Base-by-base conservation (phyloP, 2,329 filamentous ascomycete species). In the Eurotiales sp. region DNA sequence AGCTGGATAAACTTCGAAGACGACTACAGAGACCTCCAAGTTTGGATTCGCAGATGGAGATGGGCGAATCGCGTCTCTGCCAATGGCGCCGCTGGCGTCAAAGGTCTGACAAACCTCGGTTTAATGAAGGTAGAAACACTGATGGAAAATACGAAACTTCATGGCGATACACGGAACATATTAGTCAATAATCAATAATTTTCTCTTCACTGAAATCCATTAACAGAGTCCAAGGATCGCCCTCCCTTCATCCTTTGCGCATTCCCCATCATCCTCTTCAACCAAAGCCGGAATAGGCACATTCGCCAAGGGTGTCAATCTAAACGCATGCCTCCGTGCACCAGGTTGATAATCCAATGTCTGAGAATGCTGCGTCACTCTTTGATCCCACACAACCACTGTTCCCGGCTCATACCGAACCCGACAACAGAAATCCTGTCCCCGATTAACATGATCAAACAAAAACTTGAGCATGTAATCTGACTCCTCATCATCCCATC, bases 401-500 rank as follows among this genome's bases (percentile, higher is more conserved):
- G 60, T 64, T 23, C 53, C 56, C 2, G 60, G 58, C 6, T 56
- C 58, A 55, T 58, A 64, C 32, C 53, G 45, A 15, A 64, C 48
- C 8, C 59, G 58, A 19, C 53, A 55, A 40, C 62, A 60, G 15
- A 57, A 63, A 60, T 53, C 45, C 36, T 36, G 40, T 11, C 52
- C 44, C 2, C 36, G 46, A 25, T 40, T 41, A n/a, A 42, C n/a
- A n/a, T 22, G 25, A 11, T 51, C 60, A 51, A 65, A 61, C 27
- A 73, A 54, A 56, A 71, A 71, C 37, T 70, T 66, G 8, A 75
- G 59, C 22, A 76, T 54, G 15, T 64, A 63, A 36, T 74, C 64
- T 23, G 62, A 67, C 52, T 75, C 72, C 34, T 71, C 65, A 48
- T 72, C 65, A 53, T 74, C 74, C 37, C 72, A 63, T 6, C 72